Evolutionary conservation across 306 rosid genomes (phyloP), one percentile per base, ranked within the genome.

Genomic region (Vigna reflexopilosa): DNA sequence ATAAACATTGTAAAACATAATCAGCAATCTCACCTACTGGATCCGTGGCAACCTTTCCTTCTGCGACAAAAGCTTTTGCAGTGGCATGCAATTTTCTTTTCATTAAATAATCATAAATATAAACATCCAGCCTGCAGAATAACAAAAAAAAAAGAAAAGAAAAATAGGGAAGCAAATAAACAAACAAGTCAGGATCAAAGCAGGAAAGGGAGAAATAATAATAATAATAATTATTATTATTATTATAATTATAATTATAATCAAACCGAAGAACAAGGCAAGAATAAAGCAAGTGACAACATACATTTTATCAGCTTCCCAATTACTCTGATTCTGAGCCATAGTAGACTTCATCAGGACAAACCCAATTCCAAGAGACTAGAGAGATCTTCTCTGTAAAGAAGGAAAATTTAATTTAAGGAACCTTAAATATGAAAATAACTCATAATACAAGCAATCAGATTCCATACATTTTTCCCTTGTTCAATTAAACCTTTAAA

Each of bases 221-320:
- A 38, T 14, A 40, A 40, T 0, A 3, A 30, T 30, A 0, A 30
- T 4, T 2, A 30, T 30, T 2, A 30, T 30, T 30, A 30, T 30
- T 3, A 34, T 5, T 34, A 34, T 30, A 30, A 34, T 34, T 34
- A 34, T 34, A 34, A 34, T 34, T 34, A 34, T 5, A 42, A 9
- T 42, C 1, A 42, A 42, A 42, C 13, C 9, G 3, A 22, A 30
- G 5, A 3, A 40, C 5, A 28, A 14, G 3, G 45, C 34, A 68
- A 66, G 34, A 19, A 58, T 20, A 48, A 26, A 52, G 49, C 36
- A 9, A 70, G 36, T 52, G 47, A 62, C 45, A 56, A 72, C 77
- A 34, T 83, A 94, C 98, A 94, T 94, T 90, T 94, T 91, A 88
- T 90, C 97, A 61, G 97, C 96, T 81, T 94, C 98, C 97, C 98